Base-by-base conservation (phyloP, 148 eudicot species). In the Silene uniflora region DNA sequence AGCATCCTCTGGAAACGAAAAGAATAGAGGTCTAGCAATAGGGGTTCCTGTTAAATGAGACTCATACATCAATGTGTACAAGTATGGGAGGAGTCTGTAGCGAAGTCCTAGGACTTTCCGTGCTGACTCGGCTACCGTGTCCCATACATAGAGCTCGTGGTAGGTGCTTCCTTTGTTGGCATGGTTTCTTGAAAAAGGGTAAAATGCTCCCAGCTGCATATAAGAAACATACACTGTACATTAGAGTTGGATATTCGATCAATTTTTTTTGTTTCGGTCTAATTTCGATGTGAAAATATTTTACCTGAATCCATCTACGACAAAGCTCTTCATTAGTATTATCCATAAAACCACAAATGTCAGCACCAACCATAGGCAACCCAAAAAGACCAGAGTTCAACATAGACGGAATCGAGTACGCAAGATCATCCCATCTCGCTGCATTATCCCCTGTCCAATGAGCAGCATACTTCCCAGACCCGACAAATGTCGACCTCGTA, bases 361-460 rank as follows among this genome's bases (percentile, higher is more conserved):
- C n/a, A n/a, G n/a, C n/a, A n/a, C n/a, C n/a, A n/a, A n/a, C n/a
- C n/a, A n/a, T n/a, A n/a, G n/a, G n/a, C n/a, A n/a, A n/a, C n/a
- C n/a, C n/a, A n/a, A n/a, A n/a, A n/a, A n/a, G n/a, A n/a, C n/a
- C n/a, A n/a, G n/a, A n/a, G n/a, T n/a, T n/a, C n/a, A n/a, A n/a
- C n/a, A n/a, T n/a, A n/a, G n/a, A n/a, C n/a, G n/a, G n/a, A n/a
- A 86, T 84, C 0, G 87, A 75, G 24, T 82, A 76, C 7, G 74
- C 74, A 72, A 86, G 63, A 52, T 84, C 85, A 16, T 82, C 78
- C 89, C 89, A 86, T 5, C 44, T 80, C 22, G 89, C 89, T 19
- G 73, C 84, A 74, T 84, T 86, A 68, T 86, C 89, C 24, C 89
- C 89, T 0, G 87, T 84, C 89, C 89, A 86, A 74, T 86, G 89